Conservation (phyloP, 2,329 filamentous ascomycete genomes). For the Aspergillus fischeri region DNA sequence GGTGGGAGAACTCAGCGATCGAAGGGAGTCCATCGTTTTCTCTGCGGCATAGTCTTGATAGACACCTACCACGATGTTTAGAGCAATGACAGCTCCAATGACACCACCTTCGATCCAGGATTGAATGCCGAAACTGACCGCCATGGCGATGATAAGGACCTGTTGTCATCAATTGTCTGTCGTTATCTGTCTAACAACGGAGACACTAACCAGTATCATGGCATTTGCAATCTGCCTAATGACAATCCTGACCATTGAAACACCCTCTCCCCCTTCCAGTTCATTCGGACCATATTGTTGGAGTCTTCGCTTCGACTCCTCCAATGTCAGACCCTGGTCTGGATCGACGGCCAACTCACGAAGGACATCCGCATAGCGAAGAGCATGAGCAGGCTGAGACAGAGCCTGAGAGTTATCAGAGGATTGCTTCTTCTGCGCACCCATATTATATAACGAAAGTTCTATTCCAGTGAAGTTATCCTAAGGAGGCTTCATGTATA, state of each 20-base stretch:
- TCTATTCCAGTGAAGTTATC: conserved; percentile 7
- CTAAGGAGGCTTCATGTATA: conserved; percentile 33
- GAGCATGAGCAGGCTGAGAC: conserved; percentile 59
- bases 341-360: conserved; percentile 54
- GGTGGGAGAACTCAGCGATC: conserved; percentile 54
- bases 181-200: not conserved
- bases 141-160: conserved; percentile 75
- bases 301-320: conserved; percentile 53
- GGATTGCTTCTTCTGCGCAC: not conserved
- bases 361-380: conserved; percentile 51
- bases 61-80: conserved; percentile 58
- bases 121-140: conserved; percentile 54
- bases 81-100: conserved; percentile 54
- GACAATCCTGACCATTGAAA: conserved; percentile 67
- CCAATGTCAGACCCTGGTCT: conserved; percentile 54
- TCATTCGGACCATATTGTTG: conserved; percentile 60
- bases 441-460: conserved; percentile 1
- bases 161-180: conserved; percentile 36
- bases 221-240: conserved; percentile 65
- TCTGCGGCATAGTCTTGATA: conserved; percentile 60
- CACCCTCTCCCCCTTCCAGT: conserved; percentile 60
- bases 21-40: conserved; percentile 58
- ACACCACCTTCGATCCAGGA: conserved; percentile 59
- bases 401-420: conserved; percentile 47
- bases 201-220: conserved; percentile 57